Evolutionary conservation across 2,329 filamentous ascomycete genomes (phyloP), one percentile per base, ranked within the genome.

Genomic region (Exophiala calicioides): DNA sequence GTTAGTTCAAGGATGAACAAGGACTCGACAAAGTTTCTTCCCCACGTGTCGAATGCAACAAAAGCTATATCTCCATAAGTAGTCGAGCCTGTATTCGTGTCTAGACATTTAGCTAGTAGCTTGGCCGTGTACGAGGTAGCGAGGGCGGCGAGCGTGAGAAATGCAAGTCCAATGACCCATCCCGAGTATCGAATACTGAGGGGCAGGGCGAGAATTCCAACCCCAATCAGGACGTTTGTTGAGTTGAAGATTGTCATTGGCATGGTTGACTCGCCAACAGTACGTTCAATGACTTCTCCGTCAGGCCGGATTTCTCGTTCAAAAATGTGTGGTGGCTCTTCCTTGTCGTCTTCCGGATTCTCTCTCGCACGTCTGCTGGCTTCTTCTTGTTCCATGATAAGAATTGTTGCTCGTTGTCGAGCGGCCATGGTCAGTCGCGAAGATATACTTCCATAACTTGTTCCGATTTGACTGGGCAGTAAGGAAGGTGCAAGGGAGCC

Each of bases 231-330:
- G 39, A 94, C 88, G 57, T 95, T 95, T 64, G 91, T 91, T 3
- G 89, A 94, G 69, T 98, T 98, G 75, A 97, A 95, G 53, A 96
- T 80, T 5, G 91, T 97, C 71, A 97, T 91, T 0, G 90, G 90
- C 12, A 97, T 76, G 1, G 91, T 98, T n/a, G 89, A 95, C 70
- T 94, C 90, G 29, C 91, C 91, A 52, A 95, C 86, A 2, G 95
- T 84, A 2, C 91, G 80, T 58, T 91, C 80, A 45, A 95, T 81
- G 36, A 91, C 80, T 62, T 85, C 89, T 31, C 93, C 89, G 30
- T 58, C 55, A 3, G 55, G 53, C 7, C 37, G 45, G 16, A 56
- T 38, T 29, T 59, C 57, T 44, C 48, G 49, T 37, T 59, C 55
- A 13, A 55, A 15, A 12, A 32, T 21, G 20, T 40, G 36, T 3